Conservation (phyloP, 2,329 filamentous ascomycete genomes). For the Pezicula carpinea region DNA sequence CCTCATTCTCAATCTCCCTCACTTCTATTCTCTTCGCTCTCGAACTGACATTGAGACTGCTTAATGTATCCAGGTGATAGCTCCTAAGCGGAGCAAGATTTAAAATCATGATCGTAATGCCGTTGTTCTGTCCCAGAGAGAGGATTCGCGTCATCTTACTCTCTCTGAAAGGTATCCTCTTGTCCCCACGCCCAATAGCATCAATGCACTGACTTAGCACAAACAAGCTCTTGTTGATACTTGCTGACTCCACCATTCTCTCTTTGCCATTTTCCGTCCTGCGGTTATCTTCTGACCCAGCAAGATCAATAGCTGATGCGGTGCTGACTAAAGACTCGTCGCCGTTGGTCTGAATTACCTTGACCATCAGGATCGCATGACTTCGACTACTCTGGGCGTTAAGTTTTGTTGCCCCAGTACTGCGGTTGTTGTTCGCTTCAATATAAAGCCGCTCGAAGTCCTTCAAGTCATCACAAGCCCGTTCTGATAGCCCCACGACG, state of each 20-base stretch:
- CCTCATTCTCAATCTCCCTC: constrained; percentile 91
- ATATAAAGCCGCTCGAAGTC: constrained; percentile 90
- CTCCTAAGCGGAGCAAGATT: constrained; percentile 88
- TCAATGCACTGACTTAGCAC: constrained; percentile 94
- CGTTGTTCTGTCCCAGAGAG: constrained; percentile 89
- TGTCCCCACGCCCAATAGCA: constrained; percentile 73
- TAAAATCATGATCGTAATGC: constrained; percentile 92
- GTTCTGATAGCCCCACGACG: constrained; percentile 80
- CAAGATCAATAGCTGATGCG: constrained; percentile 89
- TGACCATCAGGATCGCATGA: constrained; percentile 87
- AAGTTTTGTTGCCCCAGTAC: constrained; percentile 85
- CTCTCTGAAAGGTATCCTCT: constrained; percentile 85
- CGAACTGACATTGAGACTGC: constrained; percentile 91
- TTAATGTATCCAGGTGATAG: constrained; percentile 90
- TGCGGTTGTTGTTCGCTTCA: constrained; percentile 84
- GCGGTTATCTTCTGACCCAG: constrained; percentile 92
- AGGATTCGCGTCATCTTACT: constrained; percentile 97
- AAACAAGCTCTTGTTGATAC: constrained; percentile 96
- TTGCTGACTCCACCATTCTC: constrained; percentile 87
- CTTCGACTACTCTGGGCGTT: constrained; percentile 88
- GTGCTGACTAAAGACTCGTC: constrained; percentile 70
- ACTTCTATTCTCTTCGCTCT: constrained; percentile 95
- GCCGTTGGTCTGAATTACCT: constrained; percentile 71
- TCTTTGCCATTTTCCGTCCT: constrained; percentile 92
- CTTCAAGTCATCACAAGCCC: constrained; percentile 75